Conservation (phyloP, 257 asterid genomes). For the Paulownia fortunei region DNA sequence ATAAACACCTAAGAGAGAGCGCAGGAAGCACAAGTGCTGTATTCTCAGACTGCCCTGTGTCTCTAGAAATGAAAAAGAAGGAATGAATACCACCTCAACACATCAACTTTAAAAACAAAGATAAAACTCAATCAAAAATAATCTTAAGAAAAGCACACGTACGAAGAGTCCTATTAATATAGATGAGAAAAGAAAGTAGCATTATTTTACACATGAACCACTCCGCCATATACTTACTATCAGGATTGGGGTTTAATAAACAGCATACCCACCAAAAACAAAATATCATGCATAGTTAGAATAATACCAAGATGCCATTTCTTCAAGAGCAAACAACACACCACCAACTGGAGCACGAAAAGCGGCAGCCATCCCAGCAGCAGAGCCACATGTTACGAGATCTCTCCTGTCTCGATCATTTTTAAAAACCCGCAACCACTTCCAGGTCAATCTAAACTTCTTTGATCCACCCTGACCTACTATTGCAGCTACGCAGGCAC, state of each 20-base stretch:
- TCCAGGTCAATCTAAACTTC: conserved; percentile 71
- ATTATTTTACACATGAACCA: not conserved
- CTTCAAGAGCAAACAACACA: conserved; percentile 84
- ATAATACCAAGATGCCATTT: conserved; percentile 94
- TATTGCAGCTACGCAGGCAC: conserved; percentile 89
- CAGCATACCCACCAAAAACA: not conserved
- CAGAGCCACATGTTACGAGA: conserved; percentile 94
- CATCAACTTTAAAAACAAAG: not conserved
- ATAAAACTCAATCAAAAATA: not conserved
- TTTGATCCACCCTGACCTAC: conserved; percentile 86
- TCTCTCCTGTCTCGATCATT: conserved; percentile 92
- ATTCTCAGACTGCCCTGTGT: not conserved
- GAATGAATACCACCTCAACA: not conserved
- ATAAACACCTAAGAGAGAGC: no score
- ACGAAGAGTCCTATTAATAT: not conserved
- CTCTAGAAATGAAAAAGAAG: not conserved
- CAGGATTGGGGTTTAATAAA: not conserved
- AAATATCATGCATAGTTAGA: conserved; percentile 21
- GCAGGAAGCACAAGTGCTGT: no score
- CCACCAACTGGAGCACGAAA: conserved; percentile 99
- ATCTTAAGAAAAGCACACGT: not conserved
- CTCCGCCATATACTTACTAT: not conserved
- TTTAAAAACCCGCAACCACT: conserved; percentile 74
- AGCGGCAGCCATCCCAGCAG: conserved; percentile 99
- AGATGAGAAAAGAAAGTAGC: not conserved